Conservation (phyloP, 108 stramenopile genomes). For the Cyclotella choctawhatcheeana region DNA sequence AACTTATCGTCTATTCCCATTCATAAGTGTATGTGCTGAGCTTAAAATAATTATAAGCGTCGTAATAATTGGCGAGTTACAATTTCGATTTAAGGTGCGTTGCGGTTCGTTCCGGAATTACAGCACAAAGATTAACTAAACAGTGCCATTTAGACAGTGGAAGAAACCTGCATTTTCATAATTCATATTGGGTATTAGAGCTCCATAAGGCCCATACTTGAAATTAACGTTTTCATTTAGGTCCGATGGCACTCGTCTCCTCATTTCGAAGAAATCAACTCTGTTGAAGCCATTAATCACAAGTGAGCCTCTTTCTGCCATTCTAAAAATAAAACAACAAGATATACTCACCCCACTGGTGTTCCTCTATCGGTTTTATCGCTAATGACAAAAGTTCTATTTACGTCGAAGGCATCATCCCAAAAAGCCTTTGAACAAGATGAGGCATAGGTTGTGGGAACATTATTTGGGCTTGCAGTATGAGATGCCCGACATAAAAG, state of each 20-base stretch:
- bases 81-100: too few species aligned
- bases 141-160: slow-evolving; percentile 7
- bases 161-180: slow-evolving; percentile 20
- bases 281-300: too few species aligned
- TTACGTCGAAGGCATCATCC: slow-evolving; percentile 1
- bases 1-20: too few species aligned
- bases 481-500: neutral
- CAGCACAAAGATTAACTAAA: neutral
- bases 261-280: slow-evolving; percentile 19
- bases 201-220: neutral
- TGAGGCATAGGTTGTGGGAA: too few species aligned
- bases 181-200: slow-evolving; percentile 12
- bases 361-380: slow-evolving; percentile 6
- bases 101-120: neutral
- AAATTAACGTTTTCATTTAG: neutral
- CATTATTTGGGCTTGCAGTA: too few species aligned
- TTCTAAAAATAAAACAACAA: neutral
- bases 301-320: neutral
- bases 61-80: too few species aligned
- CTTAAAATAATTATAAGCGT: too few species aligned
- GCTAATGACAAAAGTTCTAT: slow-evolving; percentile 9
- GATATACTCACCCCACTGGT: slow-evolving; percentile 13
- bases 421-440: slow-evolving; percentile 16
- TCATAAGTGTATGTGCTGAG: too few species aligned
- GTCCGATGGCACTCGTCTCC: neutral